Conservation (phyloP, 2,329 filamentous ascomycete genomes). For the Aspergillus unguis region DNA sequence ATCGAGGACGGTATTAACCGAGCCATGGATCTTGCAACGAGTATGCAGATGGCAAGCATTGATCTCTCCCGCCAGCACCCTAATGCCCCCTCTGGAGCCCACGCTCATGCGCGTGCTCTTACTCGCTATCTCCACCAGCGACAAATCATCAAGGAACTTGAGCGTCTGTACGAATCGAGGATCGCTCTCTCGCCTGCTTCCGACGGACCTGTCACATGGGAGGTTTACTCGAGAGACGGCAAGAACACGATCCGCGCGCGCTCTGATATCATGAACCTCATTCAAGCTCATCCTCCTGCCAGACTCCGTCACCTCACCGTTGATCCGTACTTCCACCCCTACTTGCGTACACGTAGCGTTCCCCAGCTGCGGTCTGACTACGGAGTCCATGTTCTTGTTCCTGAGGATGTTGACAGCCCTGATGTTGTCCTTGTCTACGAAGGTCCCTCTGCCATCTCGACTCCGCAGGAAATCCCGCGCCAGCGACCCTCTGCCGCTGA, state of each 20-base stretch:
- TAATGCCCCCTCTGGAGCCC: constrained; percentile 67
- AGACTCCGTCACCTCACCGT: constrained; percentile 45
- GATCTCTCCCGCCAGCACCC: constrained; percentile 79
- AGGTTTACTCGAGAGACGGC: constrained; percentile 80
- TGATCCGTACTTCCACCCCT: constrained; percentile 50
- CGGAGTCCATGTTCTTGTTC: constrained; percentile 49
- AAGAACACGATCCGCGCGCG: constrained; percentile 63
- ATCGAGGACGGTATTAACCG: constrained; percentile 74
- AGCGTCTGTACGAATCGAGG: constrained; percentile 75
- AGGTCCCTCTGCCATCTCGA: constrained; percentile 40
- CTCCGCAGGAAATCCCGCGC: constrained; percentile 54
- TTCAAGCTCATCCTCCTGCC: constrained; percentile 48
- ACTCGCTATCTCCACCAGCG: constrained; percentile 84
- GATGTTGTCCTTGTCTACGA: constrained; percentile 52
- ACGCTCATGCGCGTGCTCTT: constrained; percentile 77
- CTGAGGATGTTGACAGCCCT: constrained; percentile 42
- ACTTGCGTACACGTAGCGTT: constrained; percentile 41
- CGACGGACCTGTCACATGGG: constrained; percentile 73
- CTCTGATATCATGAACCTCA: constrained; percentile 49
- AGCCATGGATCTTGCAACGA: constrained; percentile 82
- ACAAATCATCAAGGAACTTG: constrained; percentile 75
- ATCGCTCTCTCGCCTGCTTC: constrained; percentile 71
- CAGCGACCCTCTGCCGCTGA: constrained; percentile 56
- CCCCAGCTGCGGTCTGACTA: constrained; percentile 41
- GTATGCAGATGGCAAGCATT: constrained; percentile 78